phyloP scores from a whole-genome alignment of 257 asterid species.

The Dorcoceras hygrometricum region DNA sequence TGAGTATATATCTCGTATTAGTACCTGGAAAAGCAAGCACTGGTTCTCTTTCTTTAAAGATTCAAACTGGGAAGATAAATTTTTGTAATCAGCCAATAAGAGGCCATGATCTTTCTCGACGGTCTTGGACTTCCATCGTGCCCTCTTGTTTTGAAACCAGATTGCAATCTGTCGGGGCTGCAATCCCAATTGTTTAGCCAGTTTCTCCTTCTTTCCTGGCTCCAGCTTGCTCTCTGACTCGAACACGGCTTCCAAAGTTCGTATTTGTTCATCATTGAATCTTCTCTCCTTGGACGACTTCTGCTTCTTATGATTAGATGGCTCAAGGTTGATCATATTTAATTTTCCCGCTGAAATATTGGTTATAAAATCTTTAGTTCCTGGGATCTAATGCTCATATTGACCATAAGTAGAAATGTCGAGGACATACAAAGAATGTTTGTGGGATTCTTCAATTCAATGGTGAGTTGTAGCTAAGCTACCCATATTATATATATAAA shows the following conservation, averaged over 20 bases:
- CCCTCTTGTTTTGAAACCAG: slow-evolving; percentile 77
- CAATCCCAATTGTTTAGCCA: slow-evolving; percentile 53
- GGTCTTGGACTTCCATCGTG: slow-evolving; percentile 68
- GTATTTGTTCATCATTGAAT: slow-evolving; percentile 58
- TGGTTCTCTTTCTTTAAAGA: slow-evolving; percentile 42
- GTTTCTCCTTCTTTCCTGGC: slow-evolving; percentile 44
- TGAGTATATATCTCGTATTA: too few species aligned
- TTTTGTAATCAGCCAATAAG: slow-evolving; percentile 35
- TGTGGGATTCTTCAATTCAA: too few species aligned
- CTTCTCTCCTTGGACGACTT: slow-evolving; percentile 34
- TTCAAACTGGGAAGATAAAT: slow-evolving; percentile 35
- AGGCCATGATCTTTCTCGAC: slow-evolving; percentile 40
- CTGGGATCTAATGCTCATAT: background rate
- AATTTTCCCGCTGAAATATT: background rate
- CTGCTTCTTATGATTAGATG: slow-evolving; percentile 30
- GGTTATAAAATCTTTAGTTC: background rate
- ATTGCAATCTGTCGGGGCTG: slow-evolving; percentile 72
- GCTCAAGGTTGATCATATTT: too few species aligned
- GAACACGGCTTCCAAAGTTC: slow-evolving; percentile 48
- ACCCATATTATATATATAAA: too few species aligned
- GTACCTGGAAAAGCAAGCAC: slow-evolving; percentile 44
- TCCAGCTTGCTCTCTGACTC: slow-evolving; percentile 49
- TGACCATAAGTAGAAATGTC: background rate
- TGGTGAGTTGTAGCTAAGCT: too few species aligned
- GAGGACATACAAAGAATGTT: too few species aligned